Evolutionary conservation across 768 basidiomycete genomes (phyloP).

Genomic region (Agaricus sinodeliciosus): DNA sequence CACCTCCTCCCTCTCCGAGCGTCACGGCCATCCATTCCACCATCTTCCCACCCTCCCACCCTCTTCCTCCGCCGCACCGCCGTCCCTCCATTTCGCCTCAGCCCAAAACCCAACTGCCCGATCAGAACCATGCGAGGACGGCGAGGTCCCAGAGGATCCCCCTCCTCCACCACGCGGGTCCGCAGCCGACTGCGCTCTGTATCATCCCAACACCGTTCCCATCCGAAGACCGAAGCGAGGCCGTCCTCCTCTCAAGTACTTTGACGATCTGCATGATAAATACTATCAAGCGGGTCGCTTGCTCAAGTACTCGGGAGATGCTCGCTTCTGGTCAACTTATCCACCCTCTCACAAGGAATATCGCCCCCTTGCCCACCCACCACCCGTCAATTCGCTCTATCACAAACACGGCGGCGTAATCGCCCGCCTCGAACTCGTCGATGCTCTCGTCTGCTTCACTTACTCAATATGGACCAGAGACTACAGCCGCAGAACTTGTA

Average conservation of each 20-base stretch:
- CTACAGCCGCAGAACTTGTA: slow-evolving; percentile 47
- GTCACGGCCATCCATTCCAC: slow-evolving; percentile 21
- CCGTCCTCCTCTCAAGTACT: slow-evolving; percentile 38
- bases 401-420: slow-evolving; percentile 72
- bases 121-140: slow-evolving; percentile 45
- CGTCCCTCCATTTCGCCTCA: slow-evolving; percentile 15
- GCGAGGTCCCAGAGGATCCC: slow-evolving; percentile 41
- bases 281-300: slow-evolving; percentile 65
- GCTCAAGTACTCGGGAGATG: slow-evolving; percentile 82
- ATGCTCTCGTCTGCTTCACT: slow-evolving; percentile 78
- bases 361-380: slow-evolving; percentile 55
- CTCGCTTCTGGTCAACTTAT: slow-evolving; percentile 71
- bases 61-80: slow-evolving; percentile 18
- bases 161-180: slow-evolving; percentile 16
- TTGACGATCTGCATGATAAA: slow-evolving; percentile 57
- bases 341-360: slow-evolving; percentile 59
- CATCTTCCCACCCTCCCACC: slow-evolving; percentile 18
- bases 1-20: slow-evolving; percentile 26
- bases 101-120: slow-evolving; percentile 21
- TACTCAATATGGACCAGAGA: slow-evolving; percentile 82
- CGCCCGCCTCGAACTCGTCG: slow-evolving; percentile 72
- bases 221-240: slow-evolving; percentile 65
- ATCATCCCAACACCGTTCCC: slow-evolving; percentile 36
- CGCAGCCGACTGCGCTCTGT: slow-evolving; percentile 7
- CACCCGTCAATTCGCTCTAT: slow-evolving; percentile 60